Conservation (phyloP, 768 basidiomycete genomes). For the Gymnopilus junonius region DNA sequence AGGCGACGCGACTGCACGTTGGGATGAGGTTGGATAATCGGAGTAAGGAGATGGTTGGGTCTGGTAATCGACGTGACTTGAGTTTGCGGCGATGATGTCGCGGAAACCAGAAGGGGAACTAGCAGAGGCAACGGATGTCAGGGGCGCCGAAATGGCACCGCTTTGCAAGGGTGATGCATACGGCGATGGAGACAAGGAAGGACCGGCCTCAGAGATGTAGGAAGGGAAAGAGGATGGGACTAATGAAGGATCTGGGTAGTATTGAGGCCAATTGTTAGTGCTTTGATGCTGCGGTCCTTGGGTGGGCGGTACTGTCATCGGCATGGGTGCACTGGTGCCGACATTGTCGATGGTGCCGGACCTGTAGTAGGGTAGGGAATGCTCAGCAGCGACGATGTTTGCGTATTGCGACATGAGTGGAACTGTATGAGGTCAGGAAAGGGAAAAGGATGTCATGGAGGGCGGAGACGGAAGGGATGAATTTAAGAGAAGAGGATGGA, state of each 20-base stretch:
- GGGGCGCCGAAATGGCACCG: background rate
- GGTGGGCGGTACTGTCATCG: slow-evolving; percentile 7
- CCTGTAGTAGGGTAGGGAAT: slow-evolving; percentile 17
- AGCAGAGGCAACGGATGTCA: slow-evolving; percentile 1
- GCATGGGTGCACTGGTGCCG: background rate
- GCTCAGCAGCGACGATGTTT: slow-evolving; percentile 13
- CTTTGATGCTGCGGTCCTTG: slow-evolving; percentile 9
- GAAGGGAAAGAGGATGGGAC: slow-evolving; percentile 9
- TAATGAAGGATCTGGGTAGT: slow-evolving; percentile 14
- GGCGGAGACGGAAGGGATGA: slow-evolving; percentile 17
- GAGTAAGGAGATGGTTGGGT: slow-evolving; percentile 1
- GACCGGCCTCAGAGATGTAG: slow-evolving; percentile 4
- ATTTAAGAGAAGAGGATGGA: slow-evolving; percentile 25
- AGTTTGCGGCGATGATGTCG: background rate
- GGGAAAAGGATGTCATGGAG: slow-evolving; percentile 23
- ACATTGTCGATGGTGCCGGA: background rate
- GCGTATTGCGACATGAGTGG: slow-evolving; percentile 21
- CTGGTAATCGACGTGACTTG: slow-evolving; percentile 6
- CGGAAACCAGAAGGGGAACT: slow-evolving; percentile 1
- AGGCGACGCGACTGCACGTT: slow-evolving; percentile 14
- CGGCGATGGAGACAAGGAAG: slow-evolving; percentile 7
- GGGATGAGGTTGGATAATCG: slow-evolving; percentile 27
- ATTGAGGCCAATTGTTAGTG: slow-evolving; percentile 15
- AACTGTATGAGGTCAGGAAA: slow-evolving; percentile 13
- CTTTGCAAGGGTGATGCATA: slow-evolving; percentile 13